Evolutionary conservation across 2,329 filamentous ascomycete genomes (phyloP), one percentile per base, ranked within the genome.

Genomic region (Lojkania enalia): DNA sequence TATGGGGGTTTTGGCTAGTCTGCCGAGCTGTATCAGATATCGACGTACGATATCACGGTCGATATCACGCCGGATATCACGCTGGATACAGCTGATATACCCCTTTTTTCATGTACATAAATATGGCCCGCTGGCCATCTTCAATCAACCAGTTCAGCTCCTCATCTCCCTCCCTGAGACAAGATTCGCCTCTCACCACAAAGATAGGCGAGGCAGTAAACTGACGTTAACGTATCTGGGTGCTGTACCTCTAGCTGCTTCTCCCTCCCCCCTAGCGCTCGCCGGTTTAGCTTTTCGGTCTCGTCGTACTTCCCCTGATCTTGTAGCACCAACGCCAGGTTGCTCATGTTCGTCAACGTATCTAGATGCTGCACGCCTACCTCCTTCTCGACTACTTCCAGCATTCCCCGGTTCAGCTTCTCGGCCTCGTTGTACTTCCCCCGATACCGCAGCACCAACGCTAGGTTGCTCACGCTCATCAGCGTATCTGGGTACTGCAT

Each of bases 351-450:
- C 4, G 23, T 19, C 16, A 43, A 15, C 31, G 39, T 37, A 21
- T 42, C 20, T n/a, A 39, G 44, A 27, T 47, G 39, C 5, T 42
- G 14, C 15, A 13, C 32, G 14, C 39, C 38, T 21, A 42, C 39
- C 39, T 15, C 29, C 31, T 42, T 46, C 29, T 35, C 31, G 4
- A 12, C 13, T 20, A 4, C 43, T 20, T 41, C 38, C n/a, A 41
- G 30, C 14, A 20, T 35, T 39, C 23, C 20, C 14, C 42, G 20
- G 20, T 14, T 5, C 18, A 30, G 42, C 20, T n/a, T 20, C 19
- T 44, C 42, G 13, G 35, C 39, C 16, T 36, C 44, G 9, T 35
- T 16, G 27, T 42, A 36, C 43, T 37, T 42, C 15, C 31, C 43
- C 23, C 42, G 43, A 29, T 32, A 4, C 14, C n/a, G 11, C 19